These are phyloP conservation scores for Ascocoryne sarcoides DNA, from an alignment of 2,329 filamentous ascomycete genomes.

Conservation along the genomic window DNA sequence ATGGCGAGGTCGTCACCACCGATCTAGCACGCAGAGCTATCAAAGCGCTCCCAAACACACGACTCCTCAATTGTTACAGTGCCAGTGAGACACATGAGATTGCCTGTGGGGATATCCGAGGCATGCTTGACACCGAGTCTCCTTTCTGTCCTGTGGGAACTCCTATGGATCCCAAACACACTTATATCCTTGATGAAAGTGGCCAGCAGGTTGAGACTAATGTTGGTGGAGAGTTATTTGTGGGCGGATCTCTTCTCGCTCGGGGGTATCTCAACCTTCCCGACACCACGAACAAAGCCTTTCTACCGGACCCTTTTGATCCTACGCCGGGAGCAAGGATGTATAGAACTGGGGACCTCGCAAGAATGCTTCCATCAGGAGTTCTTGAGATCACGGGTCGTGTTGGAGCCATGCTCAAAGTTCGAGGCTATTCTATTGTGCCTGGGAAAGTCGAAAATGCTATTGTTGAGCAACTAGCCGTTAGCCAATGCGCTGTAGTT, in stretches of 20 bases:
- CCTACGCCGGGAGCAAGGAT: slow-evolving; percentile 51
- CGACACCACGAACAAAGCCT: slow-evolving; percentile 66
- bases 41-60: slow-evolving; percentile 54
- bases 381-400: slow-evolving; percentile 81
- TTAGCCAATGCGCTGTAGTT: slow-evolving; percentile 62
- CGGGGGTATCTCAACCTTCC: slow-evolving; percentile 73
- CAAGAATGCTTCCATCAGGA: slow-evolving; percentile 69
- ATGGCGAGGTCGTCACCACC: slow-evolving; percentile 74
- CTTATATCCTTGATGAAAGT: slow-evolving; percentile 64
- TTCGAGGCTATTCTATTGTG: slow-evolving; percentile 79
- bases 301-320: slow-evolving; percentile 57
- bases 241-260: slow-evolving; percentile 66
- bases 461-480: slow-evolving; percentile 60
- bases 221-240: slow-evolving; percentile 61
- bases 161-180: slow-evolving; percentile 57
- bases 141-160: slow-evolving; percentile 67
- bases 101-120: slow-evolving; percentile 64
- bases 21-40: slow-evolving; percentile 60
- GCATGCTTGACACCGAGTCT: slow-evolving; percentile 55
- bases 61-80: slow-evolving; percentile 72
- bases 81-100: slow-evolving; percentile 58
- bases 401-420: slow-evolving; percentile 82
- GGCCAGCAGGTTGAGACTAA: slow-evolving; percentile 55
- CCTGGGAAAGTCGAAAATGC: slow-evolving; percentile 68
- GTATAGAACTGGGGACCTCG: slow-evolving; percentile 82